A percentile compares a stretch with the other conserved stretches of the same genome.
Conservation (phyloP, 1,139 yeast species). For the Geotrichum carabidarum region DNA sequence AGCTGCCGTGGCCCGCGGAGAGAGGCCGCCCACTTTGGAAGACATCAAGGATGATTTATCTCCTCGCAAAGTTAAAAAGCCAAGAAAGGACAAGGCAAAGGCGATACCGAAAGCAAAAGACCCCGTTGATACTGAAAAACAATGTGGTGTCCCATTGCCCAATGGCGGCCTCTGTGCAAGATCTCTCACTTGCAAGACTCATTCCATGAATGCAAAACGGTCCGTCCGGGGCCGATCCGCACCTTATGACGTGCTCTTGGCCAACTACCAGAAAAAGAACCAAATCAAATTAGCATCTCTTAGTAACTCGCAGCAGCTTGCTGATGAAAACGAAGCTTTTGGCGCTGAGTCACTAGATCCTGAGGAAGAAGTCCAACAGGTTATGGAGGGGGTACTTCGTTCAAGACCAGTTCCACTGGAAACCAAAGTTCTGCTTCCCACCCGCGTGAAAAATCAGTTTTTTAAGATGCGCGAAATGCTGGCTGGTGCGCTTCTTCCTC, state of each 20-base stretch:
- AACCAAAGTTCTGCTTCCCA: conserved; percentile 64
- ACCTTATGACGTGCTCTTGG: conserved; percentile 80
- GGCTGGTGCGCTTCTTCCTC: conserved; percentile 32
- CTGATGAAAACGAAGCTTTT: conserved; percentile 28
- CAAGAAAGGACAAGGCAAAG: conserved; percentile 42
- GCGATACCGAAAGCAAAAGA: conserved; percentile 64
- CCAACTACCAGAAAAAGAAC: conserved; percentile 86
- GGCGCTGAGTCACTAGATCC: conserved; percentile 42
- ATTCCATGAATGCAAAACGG: conserved; percentile 96
- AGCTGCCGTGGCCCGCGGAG: conserved; percentile 20
- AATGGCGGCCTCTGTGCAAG: conserved; percentile 93
- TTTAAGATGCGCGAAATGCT: conserved; percentile 59
- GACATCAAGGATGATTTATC: conserved; percentile 18
- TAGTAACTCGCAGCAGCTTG: conserved; percentile 34
- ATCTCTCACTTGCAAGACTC: conserved; percentile 92
- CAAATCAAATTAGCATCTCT: conserved; percentile 72
- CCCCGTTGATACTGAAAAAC: conserved; percentile 88
- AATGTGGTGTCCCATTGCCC: conserved; percentile 92
- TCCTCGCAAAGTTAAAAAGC: conserved; percentile 16
- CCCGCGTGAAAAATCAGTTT: conserved; percentile 61
- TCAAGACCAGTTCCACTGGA: conserved; percentile 79
- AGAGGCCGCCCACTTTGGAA: conserved; percentile 20
- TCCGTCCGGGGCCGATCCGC: conserved; percentile 91
- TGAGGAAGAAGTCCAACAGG: conserved; percentile 89
- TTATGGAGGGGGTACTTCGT: conserved; percentile 75